Evolutionary conservation across 2,329 filamentous ascomycete genomes (phyloP).

Genomic region (Cladophialophora chaetospira): DNA sequence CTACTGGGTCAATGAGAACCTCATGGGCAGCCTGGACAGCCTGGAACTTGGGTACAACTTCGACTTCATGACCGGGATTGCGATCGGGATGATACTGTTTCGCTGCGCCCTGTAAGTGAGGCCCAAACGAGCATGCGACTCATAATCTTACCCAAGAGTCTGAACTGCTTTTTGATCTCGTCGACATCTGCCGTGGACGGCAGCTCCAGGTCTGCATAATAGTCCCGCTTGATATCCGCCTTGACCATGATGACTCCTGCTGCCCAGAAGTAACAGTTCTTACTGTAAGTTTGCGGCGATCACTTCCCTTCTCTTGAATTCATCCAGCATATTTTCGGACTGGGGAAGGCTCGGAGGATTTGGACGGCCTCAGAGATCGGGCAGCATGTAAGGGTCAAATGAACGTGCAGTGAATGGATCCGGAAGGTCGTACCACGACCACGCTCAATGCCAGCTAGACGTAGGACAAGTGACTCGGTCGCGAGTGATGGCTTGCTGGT

Average conservation of each 20-base stretch:
- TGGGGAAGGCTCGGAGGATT: neutral
- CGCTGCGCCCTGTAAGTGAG: conserved; percentile 52
- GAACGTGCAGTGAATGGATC: neutral
- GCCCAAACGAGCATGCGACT: conserved; percentile 12
- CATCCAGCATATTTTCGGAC: conserved; percentile 27
- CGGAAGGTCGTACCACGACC: conserved; percentile 7
- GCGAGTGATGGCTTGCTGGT: conserved; percentile 6
- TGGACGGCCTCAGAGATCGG: neutral
- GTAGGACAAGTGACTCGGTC: conserved; percentile 1
- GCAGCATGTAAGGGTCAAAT: conserved; percentile 8
- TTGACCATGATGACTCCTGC: conserved; percentile 66
- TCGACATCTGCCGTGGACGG: conserved; percentile 66
- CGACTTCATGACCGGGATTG: conserved; percentile 78
- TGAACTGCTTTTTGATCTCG: conserved; percentile 84
- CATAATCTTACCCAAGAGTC: conserved; percentile 67
- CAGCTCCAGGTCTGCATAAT: conserved; percentile 82
- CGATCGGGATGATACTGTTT: conserved; percentile 86
- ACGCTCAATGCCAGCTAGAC: neutral
- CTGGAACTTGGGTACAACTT: conserved; percentile 81
- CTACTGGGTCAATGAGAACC: conserved; percentile 63
- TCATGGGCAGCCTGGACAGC: conserved; percentile 85
- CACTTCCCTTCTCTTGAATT: conserved; percentile 23
- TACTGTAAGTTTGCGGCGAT: conserved; percentile 19
- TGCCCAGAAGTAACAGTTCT: neutral
- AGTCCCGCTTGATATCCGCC: conserved; percentile 69